These are phyloP conservation scores for Lathyrus oleraceus DNA, from an alignment of 306 rosid genomes.

Conservation along the genomic window DNA sequence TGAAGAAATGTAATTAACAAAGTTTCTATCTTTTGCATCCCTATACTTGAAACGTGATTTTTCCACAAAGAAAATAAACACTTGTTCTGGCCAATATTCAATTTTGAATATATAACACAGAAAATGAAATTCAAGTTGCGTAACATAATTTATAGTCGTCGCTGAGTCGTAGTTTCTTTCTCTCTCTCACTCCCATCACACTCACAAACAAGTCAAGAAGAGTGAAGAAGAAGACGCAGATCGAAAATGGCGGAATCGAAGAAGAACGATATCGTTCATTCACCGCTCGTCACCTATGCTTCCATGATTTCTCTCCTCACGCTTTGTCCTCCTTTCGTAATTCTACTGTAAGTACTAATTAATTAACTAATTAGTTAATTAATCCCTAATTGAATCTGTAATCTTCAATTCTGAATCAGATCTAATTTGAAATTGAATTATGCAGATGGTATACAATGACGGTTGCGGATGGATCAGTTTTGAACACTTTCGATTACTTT, in stretches of 20 bases:
- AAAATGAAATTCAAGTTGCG: too few relatives aligned
- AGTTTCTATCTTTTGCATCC: too few relatives aligned
- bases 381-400: neutral
- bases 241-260: constrained; percentile 49
- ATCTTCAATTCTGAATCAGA: neutral
- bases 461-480: constrained; percentile 72
- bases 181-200: too few relatives aligned
- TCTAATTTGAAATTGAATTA: neutral
- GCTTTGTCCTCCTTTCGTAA: constrained; percentile 89
- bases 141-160: too few relatives aligned
- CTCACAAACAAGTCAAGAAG: too few relatives aligned
- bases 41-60: too few relatives aligned
- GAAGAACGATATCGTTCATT: constrained; percentile 59
- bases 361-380: too few relatives aligned
- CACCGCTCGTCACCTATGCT: constrained; percentile 69
- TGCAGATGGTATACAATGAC: constrained; percentile 95
- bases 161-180: too few relatives aligned
- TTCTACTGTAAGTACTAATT: constrained; percentile 57
- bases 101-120: too few relatives aligned
- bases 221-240: neutral
- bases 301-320: constrained; percentile 81
- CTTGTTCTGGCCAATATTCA: too few relatives aligned
- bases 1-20: too few relatives aligned
- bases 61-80: too few relatives aligned
- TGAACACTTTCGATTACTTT: constrained; percentile 51